Base-by-base conservation (phyloP, 2,329 filamentous ascomycete species). In the Neofusicoccum laricinum region DNA sequence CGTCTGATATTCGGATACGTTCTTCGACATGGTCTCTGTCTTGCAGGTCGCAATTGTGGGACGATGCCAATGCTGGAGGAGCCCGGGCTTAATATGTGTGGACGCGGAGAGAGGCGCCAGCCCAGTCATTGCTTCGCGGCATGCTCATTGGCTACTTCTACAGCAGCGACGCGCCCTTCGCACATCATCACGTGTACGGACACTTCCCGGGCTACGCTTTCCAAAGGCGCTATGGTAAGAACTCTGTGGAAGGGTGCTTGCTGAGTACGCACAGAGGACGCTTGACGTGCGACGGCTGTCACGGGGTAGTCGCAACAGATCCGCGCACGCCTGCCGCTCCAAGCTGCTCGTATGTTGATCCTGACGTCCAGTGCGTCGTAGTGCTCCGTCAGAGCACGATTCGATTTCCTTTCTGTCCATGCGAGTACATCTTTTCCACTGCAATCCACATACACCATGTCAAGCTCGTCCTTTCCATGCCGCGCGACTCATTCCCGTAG, bases 1-100 rank as follows among this genome's bases (percentile, higher is more conserved):
- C 50, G 75, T 72, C 63, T 78, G 76, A 61, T 73, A 78, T 51
- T 69, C 69, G 17, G 76, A 50, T 14, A 64, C 63, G 73, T 55
- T 76, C 72, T 65, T 70, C 71, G 17, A 63, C 64, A 64, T 66
- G 57, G 11, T 64, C 11, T 7, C 8, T 25, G 40, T 14, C 36
- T 21, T 34, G 19, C n/a, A 19, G n/a, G 17, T 10, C 2, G 32
- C 7, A 4, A 10, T 14, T 36, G 43, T 30, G 25, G 2, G 25
- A 30, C 7, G 25, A 30, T 30, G 3, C 1, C 1, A 25, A 32
- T 21, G 51, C 15, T 34, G 17, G 50, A 32, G 49, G 30, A 10
- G 11, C 19, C 6, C 2, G 36, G 25, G 19, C 14, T 11, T 34
- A 21, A 58, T 36, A 46, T 34, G 7, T 14, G 21, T 14, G 21